These are phyloP conservation scores for Pythium pyrilobum DNA, from an alignment of 352 stramenopile genomes.

Conservation along the genomic window DNA sequence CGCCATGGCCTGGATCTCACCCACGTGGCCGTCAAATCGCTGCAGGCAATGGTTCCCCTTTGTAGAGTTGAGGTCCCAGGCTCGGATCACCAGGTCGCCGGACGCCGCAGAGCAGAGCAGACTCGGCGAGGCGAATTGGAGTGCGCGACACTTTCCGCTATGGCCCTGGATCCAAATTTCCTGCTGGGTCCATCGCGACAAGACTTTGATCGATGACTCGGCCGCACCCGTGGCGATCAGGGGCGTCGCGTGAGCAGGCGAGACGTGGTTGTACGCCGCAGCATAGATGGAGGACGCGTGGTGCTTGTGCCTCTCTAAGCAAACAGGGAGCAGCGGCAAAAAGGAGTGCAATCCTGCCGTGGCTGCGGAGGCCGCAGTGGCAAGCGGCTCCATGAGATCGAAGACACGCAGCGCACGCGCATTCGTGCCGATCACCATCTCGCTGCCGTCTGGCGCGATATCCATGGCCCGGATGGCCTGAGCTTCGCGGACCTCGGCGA, in stretches of 20 bases:
- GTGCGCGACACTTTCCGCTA: constrained; percentile 37
- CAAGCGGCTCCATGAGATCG: constrained; percentile 23
- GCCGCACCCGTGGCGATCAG: constrained; percentile 55
- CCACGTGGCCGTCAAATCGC: constrained; percentile 55
- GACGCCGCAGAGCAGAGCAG: constrained; percentile 38
- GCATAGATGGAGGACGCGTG: constrained; percentile 55
- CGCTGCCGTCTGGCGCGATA: constrained; percentile 26
- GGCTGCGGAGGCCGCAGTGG: background rate
- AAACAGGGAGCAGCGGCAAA: constrained; percentile 46
- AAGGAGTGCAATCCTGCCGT: constrained; percentile 9
- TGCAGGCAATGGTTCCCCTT: constrained; percentile 8
- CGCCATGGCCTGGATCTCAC: constrained; percentile 53
- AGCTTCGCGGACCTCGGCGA: constrained; percentile 46
- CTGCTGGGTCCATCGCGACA: constrained; percentile 24
- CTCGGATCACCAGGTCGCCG: constrained; percentile 38
- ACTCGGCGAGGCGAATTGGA: constrained; percentile 34
- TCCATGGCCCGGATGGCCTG: constrained; percentile 56
- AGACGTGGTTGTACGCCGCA: constrained; percentile 33
- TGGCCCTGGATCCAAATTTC: constrained; percentile 32
- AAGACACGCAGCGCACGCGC: constrained; percentile 50
- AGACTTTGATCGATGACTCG: constrained; percentile 54
- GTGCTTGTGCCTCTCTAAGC: constrained; percentile 54
- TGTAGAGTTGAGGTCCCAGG: constrained; percentile 40
- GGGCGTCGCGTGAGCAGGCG: background rate
- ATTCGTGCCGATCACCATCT: constrained; percentile 62